Evolutionary conservation across 176 grass and related monocot genomes (phyloP).

Genomic region (Rhynchospora pubera): DNA sequence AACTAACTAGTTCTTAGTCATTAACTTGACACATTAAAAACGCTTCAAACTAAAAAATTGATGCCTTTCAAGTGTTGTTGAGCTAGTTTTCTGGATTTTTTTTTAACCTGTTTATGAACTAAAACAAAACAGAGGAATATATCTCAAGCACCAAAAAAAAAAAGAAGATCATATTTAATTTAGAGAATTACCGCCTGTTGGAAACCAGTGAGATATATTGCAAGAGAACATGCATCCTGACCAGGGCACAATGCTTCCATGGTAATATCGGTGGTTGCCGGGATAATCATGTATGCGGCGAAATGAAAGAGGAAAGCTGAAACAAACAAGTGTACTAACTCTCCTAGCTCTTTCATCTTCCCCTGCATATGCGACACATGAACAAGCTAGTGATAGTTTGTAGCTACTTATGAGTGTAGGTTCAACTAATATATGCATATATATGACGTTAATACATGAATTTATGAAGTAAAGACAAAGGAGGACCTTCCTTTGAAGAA

Average conservation of each 20-base stretch:
- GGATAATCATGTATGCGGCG: constrained; percentile 67
- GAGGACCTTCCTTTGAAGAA: constrained; percentile 8
- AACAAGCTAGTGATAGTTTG: not conserved
- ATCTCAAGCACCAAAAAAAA: not conserved
- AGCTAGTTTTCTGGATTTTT: not conserved
- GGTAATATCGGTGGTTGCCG: constrained; percentile 70
- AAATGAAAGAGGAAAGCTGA: constrained; percentile 66
- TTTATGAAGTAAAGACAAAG: not conserved
- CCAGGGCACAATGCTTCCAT: constrained; percentile 71
- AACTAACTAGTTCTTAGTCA: not conserved
- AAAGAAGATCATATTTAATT: not conserved
- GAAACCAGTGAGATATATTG: constrained; percentile 83
- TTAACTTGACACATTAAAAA: not conserved
- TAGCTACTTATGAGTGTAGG: too few relatives aligned
- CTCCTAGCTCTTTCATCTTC: constrained; percentile 49
- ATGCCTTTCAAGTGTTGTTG: not conserved
- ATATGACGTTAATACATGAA: not conserved
- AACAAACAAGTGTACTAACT: constrained; percentile 52
- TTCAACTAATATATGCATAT: not conserved
- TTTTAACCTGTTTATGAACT: not conserved
- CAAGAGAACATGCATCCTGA: constrained; percentile 62
- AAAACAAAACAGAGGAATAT: not conserved
- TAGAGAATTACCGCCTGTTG: constrained; percentile 43
- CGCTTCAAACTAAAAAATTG: not conserved
- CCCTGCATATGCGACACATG: not conserved